A percentile compares a stretch with the other conserved stretches of the same genome.
Conservation (phyloP, 345 rosid species). For the Aquilaria sinensis region DNA sequence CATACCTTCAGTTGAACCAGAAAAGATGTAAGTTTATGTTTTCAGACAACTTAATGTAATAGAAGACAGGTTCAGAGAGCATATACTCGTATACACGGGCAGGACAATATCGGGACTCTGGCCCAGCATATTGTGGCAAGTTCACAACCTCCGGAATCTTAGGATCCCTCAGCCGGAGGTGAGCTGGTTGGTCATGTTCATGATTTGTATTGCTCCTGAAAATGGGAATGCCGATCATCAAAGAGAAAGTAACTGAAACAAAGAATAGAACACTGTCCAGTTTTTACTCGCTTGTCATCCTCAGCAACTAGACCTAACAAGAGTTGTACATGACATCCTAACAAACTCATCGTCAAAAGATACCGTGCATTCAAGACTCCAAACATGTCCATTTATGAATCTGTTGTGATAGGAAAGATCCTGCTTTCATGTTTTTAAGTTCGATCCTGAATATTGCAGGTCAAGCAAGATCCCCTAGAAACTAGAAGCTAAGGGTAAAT, state of each 20-base stretch:
- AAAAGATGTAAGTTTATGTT: conserved; percentile 7
- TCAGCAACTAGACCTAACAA: too few species aligned
- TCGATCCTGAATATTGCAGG: too few species aligned
- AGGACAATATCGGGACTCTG: conserved; percentile 91
- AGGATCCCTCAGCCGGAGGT: conserved; percentile 70
- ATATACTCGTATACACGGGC: conserved; percentile 94
- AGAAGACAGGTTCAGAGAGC: conserved; percentile 10
- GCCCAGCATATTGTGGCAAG: conserved; percentile 77
- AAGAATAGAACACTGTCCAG: too few species aligned
- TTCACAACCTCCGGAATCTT: conserved; percentile 62
- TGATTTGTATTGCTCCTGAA: conserved; percentile 96
- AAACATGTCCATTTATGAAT: too few species aligned
- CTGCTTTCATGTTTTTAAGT: too few species aligned
- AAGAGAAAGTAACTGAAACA: neutral
- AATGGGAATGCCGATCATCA: conserved; percentile 7
- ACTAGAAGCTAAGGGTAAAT: too few species aligned
- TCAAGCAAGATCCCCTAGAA: too few species aligned
- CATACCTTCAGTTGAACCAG: conserved; percentile 40
- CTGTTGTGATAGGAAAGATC: too few species aligned
- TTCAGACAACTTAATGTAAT: conserved; percentile 1
- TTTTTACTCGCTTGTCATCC: too few species aligned
- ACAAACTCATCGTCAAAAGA: too few species aligned
- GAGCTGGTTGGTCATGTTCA: conserved; percentile 90
- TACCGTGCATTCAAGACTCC: too few species aligned
- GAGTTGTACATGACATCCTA: too few species aligned